Percentiles rank a stretch among this genome's conserved stretches.
Evolutionary conservation across 345 rosid species (phyloP).

Genomic region (Syzygium grande): DNA sequence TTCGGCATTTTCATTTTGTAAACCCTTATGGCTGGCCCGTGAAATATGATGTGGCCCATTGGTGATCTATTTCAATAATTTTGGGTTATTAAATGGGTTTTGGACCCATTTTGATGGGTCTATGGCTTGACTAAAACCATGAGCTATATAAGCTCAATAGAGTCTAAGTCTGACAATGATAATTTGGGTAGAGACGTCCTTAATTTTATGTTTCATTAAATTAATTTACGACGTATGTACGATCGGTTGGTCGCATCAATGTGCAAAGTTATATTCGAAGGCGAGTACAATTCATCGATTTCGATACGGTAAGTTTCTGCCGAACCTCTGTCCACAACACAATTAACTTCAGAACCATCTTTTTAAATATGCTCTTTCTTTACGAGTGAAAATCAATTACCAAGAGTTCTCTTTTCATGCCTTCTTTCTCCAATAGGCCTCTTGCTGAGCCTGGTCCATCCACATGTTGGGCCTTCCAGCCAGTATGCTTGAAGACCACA

Average conservation of each 20-base stretch:
- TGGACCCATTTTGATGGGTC: background rate
- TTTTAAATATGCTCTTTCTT: too few species aligned
- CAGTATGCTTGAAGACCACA: too few species aligned
- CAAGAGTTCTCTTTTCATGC: too few species aligned
- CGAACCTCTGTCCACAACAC: background rate
- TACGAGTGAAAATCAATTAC: too few species aligned
- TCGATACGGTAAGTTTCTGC: background rate
- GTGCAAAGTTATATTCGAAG: background rate
- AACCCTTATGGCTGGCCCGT: background rate
- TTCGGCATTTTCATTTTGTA: too few species aligned
- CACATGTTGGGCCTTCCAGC: too few species aligned
- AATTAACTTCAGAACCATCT: background rate
- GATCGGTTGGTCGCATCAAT: background rate
- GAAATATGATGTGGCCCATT: background rate
- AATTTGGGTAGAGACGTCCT: rapidly evolving
- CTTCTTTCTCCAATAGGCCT: too few species aligned
- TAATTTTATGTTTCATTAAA: background rate
- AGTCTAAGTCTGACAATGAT: too few species aligned
- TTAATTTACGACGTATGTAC: too few species aligned
- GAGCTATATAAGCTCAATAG: background rate
- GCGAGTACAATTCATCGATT: rapidly evolving
- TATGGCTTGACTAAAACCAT: background rate
- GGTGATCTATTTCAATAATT: background rate
- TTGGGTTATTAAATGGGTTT: background rate
- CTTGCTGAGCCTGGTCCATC: too few species aligned